Base-by-base conservation (phyloP, 805 yeast genomes). In the Suhomyces sp. region DNA sequence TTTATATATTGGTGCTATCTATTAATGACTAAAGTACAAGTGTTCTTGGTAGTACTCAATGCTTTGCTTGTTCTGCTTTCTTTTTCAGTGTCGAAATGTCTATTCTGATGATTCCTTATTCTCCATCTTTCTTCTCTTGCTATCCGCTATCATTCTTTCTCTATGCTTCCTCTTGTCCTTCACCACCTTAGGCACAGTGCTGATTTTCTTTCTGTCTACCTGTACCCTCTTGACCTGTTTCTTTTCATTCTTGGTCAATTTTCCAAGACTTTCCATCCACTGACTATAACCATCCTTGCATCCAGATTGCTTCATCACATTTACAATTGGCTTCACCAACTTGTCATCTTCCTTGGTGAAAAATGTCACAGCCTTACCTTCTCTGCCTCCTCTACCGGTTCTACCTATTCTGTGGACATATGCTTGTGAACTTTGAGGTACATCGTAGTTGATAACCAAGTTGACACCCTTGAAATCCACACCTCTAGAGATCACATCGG, bases 361-460 rank as follows among this genome's bases (percentile, higher is more conserved):
- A 59, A 92, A 86, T 0, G 99, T 94, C 17, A 94, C 83, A 0
- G 98, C 97, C 60, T 80, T 80, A 53, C 99, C 99, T 7, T 72
- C 63, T 55, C 87, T 83, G 1, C 96, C 97, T 50, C 90, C 97
- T 79, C 99, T 86, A 60, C 99, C 99, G 2, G 99, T 93, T 78
- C 99, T 87, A 70, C 99, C 99, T 63, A 94, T 90, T 73, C 99
- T 84, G 70, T 94, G 99, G 46, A 94, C 97, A 68, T 94, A 94
- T 0, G 97, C 87, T 69, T 93, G 97, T 0, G 97, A 90, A 44
- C 87, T 83, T 62, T 85, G 88, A 15, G 99, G 99, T 10, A 94
- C 96, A 71, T 94, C 99, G 69, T 94, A 94, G 71, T 94, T 94
- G 59, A 94, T 89, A 41, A 94, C 97, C 54, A 96, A 68, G 65